A percentile compares a stretch with the other conserved stretches of the same genome.
These are phyloP conservation scores for Dujonia santamariae DNA, from an alignment of 1,139 yeast genomes.

Conservation along the genomic window DNA sequence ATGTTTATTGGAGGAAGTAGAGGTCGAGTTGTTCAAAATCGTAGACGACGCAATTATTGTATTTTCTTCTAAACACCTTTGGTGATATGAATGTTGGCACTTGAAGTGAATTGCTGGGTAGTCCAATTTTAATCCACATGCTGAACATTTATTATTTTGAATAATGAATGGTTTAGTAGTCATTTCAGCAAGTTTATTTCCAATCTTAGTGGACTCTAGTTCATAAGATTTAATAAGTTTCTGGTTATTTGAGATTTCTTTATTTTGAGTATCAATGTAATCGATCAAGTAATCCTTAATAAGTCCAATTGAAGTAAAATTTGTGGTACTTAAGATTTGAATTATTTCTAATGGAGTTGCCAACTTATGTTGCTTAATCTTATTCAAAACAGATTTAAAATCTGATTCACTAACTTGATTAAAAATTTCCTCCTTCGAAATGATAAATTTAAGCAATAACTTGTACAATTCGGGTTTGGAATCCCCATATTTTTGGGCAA, in stretches of 20 bases:
- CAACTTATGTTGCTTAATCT: constrained; percentile 50
- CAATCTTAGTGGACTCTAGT: constrained; percentile 58
- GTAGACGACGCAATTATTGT: constrained; percentile 19
- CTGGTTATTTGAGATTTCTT: constrained; percentile 66
- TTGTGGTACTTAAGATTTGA: constrained; percentile 61
- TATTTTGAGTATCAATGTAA: constrained; percentile 56
- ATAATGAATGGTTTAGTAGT: constrained; percentile 56
- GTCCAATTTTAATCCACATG: constrained; percentile 69
- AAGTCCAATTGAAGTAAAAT: constrained; percentile 69
- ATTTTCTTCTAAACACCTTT: constrained; percentile 64
- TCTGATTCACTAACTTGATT: constrained; percentile 52
- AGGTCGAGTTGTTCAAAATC: constrained; percentile 8
- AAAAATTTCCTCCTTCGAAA: constrained; percentile 55
- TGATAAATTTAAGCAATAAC: constrained; percentile 61
- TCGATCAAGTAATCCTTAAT: constrained; percentile 68
- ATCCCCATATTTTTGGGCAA: constrained; percentile 59
- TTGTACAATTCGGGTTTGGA: constrained; percentile 64
- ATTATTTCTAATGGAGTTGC: constrained; percentile 77
- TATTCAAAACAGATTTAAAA: constrained; percentile 48
- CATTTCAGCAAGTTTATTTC: constrained; percentile 51
- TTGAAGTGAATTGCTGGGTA: constrained; percentile 82
- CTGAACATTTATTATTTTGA: constrained; percentile 67
- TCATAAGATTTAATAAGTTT: constrained; percentile 68
- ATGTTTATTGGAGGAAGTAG: constrained; percentile 12
- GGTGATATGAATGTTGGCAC: constrained; percentile 87